phyloP scores from a whole-genome alignment of 768 basidiomycete species.

The Lactarius quietus region DNA sequence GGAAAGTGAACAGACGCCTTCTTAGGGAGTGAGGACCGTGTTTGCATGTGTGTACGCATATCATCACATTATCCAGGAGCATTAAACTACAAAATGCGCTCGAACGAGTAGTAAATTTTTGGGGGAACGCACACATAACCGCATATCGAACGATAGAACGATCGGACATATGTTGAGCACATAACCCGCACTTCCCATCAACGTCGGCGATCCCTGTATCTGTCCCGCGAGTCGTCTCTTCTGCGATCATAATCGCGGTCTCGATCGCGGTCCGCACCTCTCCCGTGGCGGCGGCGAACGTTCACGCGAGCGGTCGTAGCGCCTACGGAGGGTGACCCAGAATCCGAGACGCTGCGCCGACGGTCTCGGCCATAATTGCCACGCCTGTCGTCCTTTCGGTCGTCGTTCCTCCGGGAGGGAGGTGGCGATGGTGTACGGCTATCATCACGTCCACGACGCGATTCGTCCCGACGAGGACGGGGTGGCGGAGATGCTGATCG shows the following conservation, averaged over 20 bases:
- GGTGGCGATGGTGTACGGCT: constrained; percentile 22
- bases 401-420: constrained; percentile 13
- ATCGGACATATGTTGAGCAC: neutral
- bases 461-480: constrained; percentile 26
- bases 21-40: neutral
- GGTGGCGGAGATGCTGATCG: constrained; percentile 27
- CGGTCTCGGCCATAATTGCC: constrained; percentile 10
- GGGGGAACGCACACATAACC: neutral
- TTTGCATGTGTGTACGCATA: neutral
- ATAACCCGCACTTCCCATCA: neutral
- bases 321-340: constrained; percentile 19
- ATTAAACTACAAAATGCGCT: neutral
- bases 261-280: constrained; percentile 9
- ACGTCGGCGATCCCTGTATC: constrained; percentile 21
- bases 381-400: constrained; percentile 5
- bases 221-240: constrained; percentile 23
- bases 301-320: constrained; percentile 10
- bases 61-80: neutral
- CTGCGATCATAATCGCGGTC: constrained; percentile 14
- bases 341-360: constrained; percentile 20
- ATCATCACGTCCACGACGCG: constrained; percentile 12
- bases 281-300: constrained; percentile 16
- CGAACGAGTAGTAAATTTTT: neutral
- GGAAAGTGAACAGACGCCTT: constrained; percentile 21
- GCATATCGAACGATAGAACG: neutral